Evolutionary conservation across 352 stramenopile species (phyloP).

Genomic region (Thraustochytrium sp.): DNA sequence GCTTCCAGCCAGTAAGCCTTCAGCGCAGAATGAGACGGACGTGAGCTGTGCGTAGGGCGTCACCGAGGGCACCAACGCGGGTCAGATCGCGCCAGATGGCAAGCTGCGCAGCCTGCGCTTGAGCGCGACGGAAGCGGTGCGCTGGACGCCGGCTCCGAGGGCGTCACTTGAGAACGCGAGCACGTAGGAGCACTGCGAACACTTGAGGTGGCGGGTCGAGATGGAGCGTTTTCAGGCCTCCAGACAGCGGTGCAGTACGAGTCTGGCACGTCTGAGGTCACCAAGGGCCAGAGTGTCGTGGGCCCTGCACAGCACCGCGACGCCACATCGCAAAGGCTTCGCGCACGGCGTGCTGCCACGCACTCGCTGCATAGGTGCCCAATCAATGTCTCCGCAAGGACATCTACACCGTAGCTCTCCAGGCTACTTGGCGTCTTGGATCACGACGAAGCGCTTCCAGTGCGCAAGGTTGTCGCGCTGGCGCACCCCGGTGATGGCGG

Average conservation of each 20-base stretch:
- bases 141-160: not conserved
- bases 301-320: not conserved
- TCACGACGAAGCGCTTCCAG: conserved; percentile 13
- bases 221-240: not conserved
- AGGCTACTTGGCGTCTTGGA: not conserved
- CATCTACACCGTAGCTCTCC: not conserved
- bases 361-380: not conserved
- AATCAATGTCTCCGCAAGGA: not conserved
- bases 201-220: not conserved
- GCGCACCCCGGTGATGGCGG: not conserved
- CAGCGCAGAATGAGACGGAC: not conserved
- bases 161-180: not conserved
- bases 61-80: not conserved
- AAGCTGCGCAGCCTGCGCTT: not conserved
- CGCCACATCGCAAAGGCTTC: not conserved
- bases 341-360: not conserved
- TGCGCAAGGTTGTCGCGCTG: not conserved
- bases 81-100: not conserved
- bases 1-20: not conserved
- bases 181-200: not conserved
- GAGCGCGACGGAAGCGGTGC: not conserved
- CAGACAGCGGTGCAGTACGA: not conserved
- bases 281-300: not conserved
- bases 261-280: not conserved
- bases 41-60: not conserved